phyloP scores from a whole-genome alignment of 108 stramenopile species.

The Phaeodactylum tricornutum region DNA sequence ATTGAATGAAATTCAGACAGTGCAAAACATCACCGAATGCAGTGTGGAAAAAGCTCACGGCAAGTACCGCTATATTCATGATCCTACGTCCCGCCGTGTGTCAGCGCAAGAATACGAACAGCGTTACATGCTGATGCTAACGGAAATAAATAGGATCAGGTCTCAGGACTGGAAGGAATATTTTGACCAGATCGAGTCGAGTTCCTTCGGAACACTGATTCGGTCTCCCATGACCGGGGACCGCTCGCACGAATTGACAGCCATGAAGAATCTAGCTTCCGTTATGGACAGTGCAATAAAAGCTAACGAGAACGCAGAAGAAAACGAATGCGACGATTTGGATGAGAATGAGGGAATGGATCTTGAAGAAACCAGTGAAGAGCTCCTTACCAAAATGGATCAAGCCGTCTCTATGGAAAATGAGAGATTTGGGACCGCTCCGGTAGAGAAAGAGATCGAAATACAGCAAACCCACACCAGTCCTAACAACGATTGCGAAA shows the following conservation, averaged over 20 bases:
- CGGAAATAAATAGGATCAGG: constrained; percentile 1
- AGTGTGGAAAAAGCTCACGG: neutral
- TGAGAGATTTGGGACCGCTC: neutral
- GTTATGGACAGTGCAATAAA: too few relatives aligned
- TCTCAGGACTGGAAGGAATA: constrained; percentile 1
- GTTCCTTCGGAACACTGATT: neutral
- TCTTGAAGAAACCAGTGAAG: neutral
- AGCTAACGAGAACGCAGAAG: too few relatives aligned
- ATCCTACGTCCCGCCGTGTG: constrained; percentile 1
- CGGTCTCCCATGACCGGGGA: neutral
- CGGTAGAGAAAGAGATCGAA: neutral
- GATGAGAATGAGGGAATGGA: too few relatives aligned
- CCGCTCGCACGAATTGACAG: neutral
- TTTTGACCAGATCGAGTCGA: neutral
- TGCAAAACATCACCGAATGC: constrained; percentile 1
- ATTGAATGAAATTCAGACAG: neutral
- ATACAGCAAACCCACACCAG: too few relatives aligned
- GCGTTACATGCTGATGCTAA: constrained; percentile 10
- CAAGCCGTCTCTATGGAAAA: neutral
- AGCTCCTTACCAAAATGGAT: neutral
- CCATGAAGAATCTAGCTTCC: too few relatives aligned
- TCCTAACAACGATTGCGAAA: too few relatives aligned
- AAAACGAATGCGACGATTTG: too few relatives aligned
- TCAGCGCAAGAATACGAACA: neutral
- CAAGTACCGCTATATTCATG: constrained; percentile 5